A percentile compares a stretch with the other conserved stretches of the same genome.
Conservation (phyloP, 345 rosid species). For the Hibiscus tridactylites region DNA sequence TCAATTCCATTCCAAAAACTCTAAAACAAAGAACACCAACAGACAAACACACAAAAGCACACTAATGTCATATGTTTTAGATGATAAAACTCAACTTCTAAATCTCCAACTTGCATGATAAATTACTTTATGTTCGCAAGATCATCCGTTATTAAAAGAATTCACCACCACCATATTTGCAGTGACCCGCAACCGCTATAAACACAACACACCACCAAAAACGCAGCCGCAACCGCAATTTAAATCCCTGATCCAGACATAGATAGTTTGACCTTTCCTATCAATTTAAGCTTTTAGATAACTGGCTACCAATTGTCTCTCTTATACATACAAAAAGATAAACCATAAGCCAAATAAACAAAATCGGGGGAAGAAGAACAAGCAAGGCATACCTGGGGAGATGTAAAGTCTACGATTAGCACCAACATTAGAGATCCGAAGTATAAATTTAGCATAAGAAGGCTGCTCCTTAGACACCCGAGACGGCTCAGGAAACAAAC, state of each 20-base stretch:
- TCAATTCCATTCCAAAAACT: neutral
- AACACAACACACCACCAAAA: no score
- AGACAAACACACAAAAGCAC: neutral
- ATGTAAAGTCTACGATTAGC: slow-evolving; percentile 39
- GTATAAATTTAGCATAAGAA: slow-evolving; percentile 60
- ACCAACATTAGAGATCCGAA: slow-evolving; percentile 57
- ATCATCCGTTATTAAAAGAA: no score
- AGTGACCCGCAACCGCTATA: no score
- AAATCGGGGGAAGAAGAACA: no score
- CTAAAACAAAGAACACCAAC: neutral
- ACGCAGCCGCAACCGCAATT: neutral
- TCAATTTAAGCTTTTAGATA: neutral
- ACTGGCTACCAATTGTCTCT: neutral
- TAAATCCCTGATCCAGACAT: neutral
- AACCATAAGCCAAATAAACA: neutral
- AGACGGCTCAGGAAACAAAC: slow-evolving; percentile 76
- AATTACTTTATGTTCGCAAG: neutral
- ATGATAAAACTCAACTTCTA: neutral
- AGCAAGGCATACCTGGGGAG: slow-evolving; percentile 38
- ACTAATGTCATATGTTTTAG: neutral
- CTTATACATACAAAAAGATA: neutral
- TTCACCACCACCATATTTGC: no score
- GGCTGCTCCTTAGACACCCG: slow-evolving; percentile 66
- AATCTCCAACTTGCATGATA: neutral
- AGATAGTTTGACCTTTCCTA: neutral